Percentiles rank a stretch among this genome's conserved stretches.
Conservation (phyloP, 169 alveolate species). For the Plasmodium billcollinsi region DNA sequence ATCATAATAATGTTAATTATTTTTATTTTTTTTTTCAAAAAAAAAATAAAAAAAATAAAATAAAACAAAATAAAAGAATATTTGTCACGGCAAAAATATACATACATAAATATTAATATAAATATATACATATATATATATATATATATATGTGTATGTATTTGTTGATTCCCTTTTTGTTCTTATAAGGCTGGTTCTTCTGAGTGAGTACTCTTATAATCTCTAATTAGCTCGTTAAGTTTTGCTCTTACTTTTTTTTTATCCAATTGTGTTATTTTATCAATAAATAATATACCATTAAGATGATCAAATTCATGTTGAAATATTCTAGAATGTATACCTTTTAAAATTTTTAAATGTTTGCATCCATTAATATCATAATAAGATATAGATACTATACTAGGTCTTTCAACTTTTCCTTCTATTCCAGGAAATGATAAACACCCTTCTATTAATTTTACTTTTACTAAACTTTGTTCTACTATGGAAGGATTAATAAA, state of each 20-base stretch:
- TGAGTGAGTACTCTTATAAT: conserved; percentile 23
- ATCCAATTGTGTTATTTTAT: conserved; percentile 47
- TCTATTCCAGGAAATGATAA: conserved; percentile 73
- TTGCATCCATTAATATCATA: conserved; percentile 40
- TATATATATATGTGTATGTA: neutral
- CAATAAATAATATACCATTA: conserved; percentile 72
- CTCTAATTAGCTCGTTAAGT: conserved; percentile 41
- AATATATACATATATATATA: neutral
- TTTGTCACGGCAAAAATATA: neutral
- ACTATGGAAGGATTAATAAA: conserved; percentile 68
- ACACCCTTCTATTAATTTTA: conserved; percentile 52
- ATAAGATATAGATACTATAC: conserved; percentile 39
- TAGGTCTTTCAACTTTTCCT: conserved; percentile 70
- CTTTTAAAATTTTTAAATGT: conserved; percentile 55
- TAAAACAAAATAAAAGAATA: no score
- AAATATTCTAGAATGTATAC: conserved; percentile 70
- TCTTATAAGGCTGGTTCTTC: conserved; percentile 34
- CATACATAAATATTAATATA: neutral
- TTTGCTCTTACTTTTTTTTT: conserved; percentile 33
- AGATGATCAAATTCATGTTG: conserved; percentile 78
- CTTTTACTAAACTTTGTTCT: conserved; percentile 19
- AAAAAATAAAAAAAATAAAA: no score
- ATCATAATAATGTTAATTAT: no score
- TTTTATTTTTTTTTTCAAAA: no score
- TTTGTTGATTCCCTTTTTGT: neutral